These are phyloP conservation scores for Aspergillus diversus DNA, from an alignment of 495 filamentous ascomycete species.

Conservation along the genomic window DNA sequence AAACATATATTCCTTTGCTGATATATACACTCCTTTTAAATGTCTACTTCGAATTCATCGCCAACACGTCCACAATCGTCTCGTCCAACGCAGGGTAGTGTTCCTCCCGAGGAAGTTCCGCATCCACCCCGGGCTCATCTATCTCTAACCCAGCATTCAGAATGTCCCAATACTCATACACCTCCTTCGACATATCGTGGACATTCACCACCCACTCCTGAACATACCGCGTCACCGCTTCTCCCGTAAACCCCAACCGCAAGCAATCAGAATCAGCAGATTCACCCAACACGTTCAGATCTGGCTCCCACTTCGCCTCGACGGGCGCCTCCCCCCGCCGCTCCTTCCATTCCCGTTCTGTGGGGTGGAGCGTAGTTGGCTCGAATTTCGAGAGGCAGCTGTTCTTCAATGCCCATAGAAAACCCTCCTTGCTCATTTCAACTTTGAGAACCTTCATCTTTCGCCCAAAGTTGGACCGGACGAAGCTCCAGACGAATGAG, in stretches of 20 bases:
- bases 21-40: too few relatives aligned
- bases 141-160: not conserved
- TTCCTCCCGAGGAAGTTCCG: too few relatives aligned
- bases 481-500: slow-evolving; percentile 1
- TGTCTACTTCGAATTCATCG: too few relatives aligned
- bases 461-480: not conserved
- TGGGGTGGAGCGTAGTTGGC: not conserved
- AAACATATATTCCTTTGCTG: too few relatives aligned
- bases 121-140: not conserved
- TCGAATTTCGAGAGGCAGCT: not conserved
- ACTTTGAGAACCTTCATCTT: not conserved
- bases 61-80: too few relatives aligned
- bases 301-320: not conserved
- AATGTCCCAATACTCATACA: not conserved
- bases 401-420: not conserved
- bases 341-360: not conserved
- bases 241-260: not conserved
- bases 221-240: not conserved
- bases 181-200: not conserved
- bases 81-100: too few relatives aligned
- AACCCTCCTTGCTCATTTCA: not conserved
- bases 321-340: not conserved
- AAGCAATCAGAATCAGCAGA: not conserved
- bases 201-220: not conserved
- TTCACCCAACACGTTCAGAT: not conserved